phyloP scores from a whole-genome alignment of 192 early-diverging fungal genomes.

The Podila epigama region DNA sequence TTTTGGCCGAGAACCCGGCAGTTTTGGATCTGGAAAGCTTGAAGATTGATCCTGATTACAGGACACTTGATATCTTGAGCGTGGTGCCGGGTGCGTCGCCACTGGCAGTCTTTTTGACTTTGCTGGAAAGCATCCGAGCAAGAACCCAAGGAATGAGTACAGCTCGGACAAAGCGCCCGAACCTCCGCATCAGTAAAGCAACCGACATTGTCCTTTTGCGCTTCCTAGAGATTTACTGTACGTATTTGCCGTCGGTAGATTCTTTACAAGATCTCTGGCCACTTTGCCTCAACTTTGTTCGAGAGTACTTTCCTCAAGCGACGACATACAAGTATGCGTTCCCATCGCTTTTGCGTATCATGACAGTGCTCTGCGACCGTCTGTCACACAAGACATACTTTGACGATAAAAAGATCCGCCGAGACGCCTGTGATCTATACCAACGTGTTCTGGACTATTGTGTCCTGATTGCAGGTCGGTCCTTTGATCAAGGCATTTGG shows the following conservation, averaged over 20 bases:
- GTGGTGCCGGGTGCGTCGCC: slow-evolving; percentile 23
- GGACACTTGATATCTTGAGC: slow-evolving; percentile 37
- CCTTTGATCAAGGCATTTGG: slow-evolving; percentile 79
- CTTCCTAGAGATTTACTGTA: slow-evolving; percentile 71
- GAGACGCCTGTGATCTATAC: slow-evolving; percentile 63
- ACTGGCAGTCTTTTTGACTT: slow-evolving; percentile 43
- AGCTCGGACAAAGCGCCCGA: slow-evolving; percentile 44
- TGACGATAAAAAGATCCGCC: slow-evolving; percentile 69
- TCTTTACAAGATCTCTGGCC: slow-evolving; percentile 68
- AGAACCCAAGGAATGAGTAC: slow-evolving; percentile 49
- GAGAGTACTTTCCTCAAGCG: slow-evolving; percentile 67
- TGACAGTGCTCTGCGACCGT: slow-evolving; percentile 62
- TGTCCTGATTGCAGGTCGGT: slow-evolving; percentile 75
- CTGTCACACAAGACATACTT: slow-evolving; percentile 53
- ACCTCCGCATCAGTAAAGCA: slow-evolving; percentile 56
- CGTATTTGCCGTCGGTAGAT: slow-evolving; percentile 51
- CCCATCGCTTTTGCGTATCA: slow-evolving; percentile 64
- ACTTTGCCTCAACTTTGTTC: slow-evolving; percentile 60
- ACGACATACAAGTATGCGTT: slow-evolving; percentile 67
- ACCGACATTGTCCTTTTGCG: slow-evolving; percentile 69
- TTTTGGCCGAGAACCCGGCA: slow-evolving; percentile 64
- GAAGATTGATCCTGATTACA: slow-evolving; percentile 29
- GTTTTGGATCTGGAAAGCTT: slow-evolving; percentile 53
- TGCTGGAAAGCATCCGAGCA: slow-evolving; percentile 57
- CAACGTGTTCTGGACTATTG: slow-evolving; percentile 75